These are phyloP conservation scores for Fragilaria radians DNA, from an alignment of 108 stramenopile species.

Conservation along the genomic window DNA sequence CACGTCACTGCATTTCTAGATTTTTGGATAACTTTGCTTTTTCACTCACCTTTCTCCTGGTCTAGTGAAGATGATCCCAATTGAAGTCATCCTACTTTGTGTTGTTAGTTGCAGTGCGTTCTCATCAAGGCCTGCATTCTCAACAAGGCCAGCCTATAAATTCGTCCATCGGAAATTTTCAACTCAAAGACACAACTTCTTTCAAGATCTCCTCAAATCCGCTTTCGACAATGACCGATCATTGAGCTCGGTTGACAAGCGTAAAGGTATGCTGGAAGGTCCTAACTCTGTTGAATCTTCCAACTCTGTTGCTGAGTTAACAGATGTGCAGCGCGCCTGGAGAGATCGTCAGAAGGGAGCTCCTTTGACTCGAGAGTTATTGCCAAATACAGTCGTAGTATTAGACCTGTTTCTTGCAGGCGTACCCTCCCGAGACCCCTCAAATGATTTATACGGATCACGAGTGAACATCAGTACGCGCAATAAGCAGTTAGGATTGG, in stretches of 20 bases:
- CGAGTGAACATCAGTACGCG: slow-evolving; percentile 62
- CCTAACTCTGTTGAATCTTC: not conserved
- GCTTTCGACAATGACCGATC: not conserved
- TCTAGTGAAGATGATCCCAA: too few species aligned
- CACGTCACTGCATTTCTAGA: too few species aligned
- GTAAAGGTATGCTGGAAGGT: not conserved
- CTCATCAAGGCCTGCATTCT: too few species aligned
- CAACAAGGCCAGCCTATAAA: too few species aligned
- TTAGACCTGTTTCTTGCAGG: slow-evolving; percentile 62
- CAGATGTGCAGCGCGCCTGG: not conserved
- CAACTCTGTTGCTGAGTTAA: not conserved
- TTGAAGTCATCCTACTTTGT: too few species aligned
- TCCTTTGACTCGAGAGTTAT: slow-evolving; percentile 14
- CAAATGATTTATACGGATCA: slow-evolving; percentile 64
- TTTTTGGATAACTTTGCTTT: too few species aligned
- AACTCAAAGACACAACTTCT: not conserved
- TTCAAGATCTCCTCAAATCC: not conserved
- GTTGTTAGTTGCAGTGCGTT: too few species aligned
- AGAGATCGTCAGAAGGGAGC: slow-evolving; percentile 7
- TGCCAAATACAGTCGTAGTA: slow-evolving; percentile 24
- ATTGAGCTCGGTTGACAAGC: not conserved
- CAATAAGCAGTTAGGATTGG: slow-evolving; percentile 45
- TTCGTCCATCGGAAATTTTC: too few species aligned
- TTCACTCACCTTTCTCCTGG: too few species aligned
- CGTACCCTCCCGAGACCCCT: slow-evolving; percentile 65